A percentile compares a stretch with the other conserved stretches of the same genome.
These are phyloP conservation scores for Zizania palustris DNA, from an alignment of 202 grass and related monocot species.

Conservation along the genomic window DNA sequence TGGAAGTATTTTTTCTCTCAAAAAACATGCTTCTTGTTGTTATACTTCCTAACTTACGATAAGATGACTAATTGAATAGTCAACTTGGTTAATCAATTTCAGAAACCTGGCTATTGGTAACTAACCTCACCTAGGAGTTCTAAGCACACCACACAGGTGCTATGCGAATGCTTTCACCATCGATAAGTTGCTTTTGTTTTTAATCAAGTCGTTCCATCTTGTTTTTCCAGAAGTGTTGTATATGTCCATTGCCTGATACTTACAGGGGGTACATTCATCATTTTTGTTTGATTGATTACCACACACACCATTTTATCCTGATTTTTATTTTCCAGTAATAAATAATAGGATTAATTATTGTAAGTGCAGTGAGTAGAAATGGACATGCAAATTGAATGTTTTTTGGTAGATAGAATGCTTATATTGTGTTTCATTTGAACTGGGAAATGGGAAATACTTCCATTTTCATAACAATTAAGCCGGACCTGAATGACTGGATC, in stretches of 20 bases:
- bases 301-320: neutral
- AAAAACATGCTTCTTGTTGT: neutral
- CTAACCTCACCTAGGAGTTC: neutral
- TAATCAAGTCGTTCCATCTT: neutral
- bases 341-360: neutral
- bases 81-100: neutral
- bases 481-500: neutral
- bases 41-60: neutral
- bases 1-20: neutral
- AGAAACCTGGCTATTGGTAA: neutral
- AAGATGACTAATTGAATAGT: constrained; percentile 17
- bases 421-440: neutral
- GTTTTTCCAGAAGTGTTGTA: neutral
- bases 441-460: neutral
- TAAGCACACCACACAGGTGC: neutral
- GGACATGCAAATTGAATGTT: neutral
- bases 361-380: neutral
- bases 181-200: constrained; percentile 8
- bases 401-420: constrained; percentile 10
- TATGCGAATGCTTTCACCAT: neutral
- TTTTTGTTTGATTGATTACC: neutral
- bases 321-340: neutral
- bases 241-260: neutral
- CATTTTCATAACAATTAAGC: neutral
- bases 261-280: neutral